Conservation (phyloP, 2,329 filamentous ascomycete genomes). For the Balansia obtecta region DNA sequence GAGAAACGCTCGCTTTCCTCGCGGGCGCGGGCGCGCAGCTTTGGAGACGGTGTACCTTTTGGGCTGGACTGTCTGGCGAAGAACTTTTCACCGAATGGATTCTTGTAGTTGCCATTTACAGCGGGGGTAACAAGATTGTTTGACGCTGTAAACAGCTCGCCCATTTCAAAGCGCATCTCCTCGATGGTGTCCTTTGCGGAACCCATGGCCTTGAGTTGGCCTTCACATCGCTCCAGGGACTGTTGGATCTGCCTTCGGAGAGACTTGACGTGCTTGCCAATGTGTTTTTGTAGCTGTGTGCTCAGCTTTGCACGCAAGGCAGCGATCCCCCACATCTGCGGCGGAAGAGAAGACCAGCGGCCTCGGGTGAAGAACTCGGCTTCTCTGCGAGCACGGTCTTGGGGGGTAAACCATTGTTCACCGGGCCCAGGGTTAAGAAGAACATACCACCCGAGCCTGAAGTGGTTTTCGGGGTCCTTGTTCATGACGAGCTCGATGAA, state of each 20-base stretch:
- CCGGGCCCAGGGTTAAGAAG: conserved; percentile 36
- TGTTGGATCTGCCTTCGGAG: conserved; percentile 38
- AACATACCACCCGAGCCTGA: conserved; percentile 39
- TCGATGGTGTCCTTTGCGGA: conserved; percentile 37
- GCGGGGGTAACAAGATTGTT: conserved; percentile 42
- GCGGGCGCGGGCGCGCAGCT: conserved; percentile 36
- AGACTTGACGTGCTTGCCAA: conserved; percentile 37
- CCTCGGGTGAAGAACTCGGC: conserved; percentile 36
- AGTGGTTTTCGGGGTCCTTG: conserved; percentile 35
- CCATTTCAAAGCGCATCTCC: conserved; percentile 41
- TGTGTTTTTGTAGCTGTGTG: conserved; percentile 37
- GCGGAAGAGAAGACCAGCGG: conserved; percentile 35
- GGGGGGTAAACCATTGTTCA: conserved; percentile 29
- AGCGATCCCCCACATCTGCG: conserved; percentile 33
- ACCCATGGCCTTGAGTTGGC: conserved; percentile 37
- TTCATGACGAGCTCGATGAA: conserved; percentile 41
- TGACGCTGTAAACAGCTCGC: conserved; percentile 38
- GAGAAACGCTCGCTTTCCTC: conserved; percentile 40
- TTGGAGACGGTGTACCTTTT: conserved; percentile 37
- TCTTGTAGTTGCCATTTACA: conserved; percentile 43
- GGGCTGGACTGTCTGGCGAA: conserved; percentile 36
- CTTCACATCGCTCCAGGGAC: conserved; percentile 34
- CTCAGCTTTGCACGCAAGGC: conserved; percentile 36
- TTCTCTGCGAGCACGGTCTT: conserved; percentile 30
- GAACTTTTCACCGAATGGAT: conserved; percentile 38